A percentile compares a stretch with the other conserved stretches of the same genome.
Conservation (phyloP, 2,329 filamentous ascomycete genomes). For the Colletotrichum lindemuthianum region DNA sequence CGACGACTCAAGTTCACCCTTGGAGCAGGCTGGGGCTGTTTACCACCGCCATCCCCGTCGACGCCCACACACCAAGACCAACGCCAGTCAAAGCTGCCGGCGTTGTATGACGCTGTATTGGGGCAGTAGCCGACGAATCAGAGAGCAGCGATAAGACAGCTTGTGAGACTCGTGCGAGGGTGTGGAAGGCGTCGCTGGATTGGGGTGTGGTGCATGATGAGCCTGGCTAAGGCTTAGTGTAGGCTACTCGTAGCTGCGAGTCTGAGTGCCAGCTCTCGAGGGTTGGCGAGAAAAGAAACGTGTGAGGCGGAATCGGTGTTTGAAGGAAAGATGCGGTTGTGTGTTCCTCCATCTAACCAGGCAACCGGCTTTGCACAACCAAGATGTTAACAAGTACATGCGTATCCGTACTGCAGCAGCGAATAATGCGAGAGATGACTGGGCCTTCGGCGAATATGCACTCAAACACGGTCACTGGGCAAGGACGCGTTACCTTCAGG, state of each 20-base stretch:
- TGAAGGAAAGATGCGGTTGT: conserved; percentile 9
- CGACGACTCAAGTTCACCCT: conserved; percentile 22
- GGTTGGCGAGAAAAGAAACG: neutral
- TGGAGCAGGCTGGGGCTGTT: neutral
- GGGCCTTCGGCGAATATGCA: neutral
- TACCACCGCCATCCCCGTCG: conserved; percentile 23
- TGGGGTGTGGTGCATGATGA: conserved; percentile 30
- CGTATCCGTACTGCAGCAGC: neutral
- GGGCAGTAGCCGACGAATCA: conserved; percentile 25
- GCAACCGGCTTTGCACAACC: neutral
- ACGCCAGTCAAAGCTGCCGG: conserved; percentile 25
- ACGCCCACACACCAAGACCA: conserved; percentile 23
- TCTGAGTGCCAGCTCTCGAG: conserved; percentile 1
- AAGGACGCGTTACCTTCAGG: conserved; percentile 10
- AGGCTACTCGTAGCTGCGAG: neutral
- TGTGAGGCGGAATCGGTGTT: conserved; percentile 3
- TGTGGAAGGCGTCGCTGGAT: conserved; percentile 28
- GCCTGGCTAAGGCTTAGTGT: conserved; percentile 1
- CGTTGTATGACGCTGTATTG: conserved; percentile 30
- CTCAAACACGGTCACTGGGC: neutral
- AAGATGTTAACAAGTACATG: neutral
- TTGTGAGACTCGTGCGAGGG: conserved; percentile 21
- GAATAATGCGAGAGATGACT: conserved; percentile 2
- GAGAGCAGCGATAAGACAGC: conserved; percentile 24
- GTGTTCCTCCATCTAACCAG: neutral